Percentiles rank a stretch among this genome's conserved stretches.
Evolutionary conservation across 768 basidiomycete genomes (phyloP).

Genomic region (Tulasnella sp.): DNA sequence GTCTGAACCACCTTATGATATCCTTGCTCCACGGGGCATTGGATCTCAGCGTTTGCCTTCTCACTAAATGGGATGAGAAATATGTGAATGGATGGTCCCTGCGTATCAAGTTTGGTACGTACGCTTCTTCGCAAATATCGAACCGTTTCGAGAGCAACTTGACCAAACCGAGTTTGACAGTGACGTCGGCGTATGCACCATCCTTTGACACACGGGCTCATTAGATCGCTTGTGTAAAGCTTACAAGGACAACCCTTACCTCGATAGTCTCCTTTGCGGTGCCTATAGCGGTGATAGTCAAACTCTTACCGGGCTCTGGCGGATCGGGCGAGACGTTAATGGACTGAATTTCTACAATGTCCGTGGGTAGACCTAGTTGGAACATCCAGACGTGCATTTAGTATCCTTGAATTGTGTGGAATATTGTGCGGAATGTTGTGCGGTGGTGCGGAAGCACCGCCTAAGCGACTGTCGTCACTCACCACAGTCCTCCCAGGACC

Average conservation of each 20-base stretch:
- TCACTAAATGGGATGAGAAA: slow-evolving; percentile 51
- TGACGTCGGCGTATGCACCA: slow-evolving; percentile 87
- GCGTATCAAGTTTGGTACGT: slow-evolving; percentile 46
- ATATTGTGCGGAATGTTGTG: slow-evolving; percentile 6
- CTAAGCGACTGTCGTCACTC: slow-evolving; percentile 41
- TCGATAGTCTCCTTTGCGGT: slow-evolving; percentile 61
- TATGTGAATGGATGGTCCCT: background rate
- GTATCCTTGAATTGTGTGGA: slow-evolving; percentile 36
- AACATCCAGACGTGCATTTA: background rate
- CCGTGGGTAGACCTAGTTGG: slow-evolving; percentile 50
- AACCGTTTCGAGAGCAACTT: slow-evolving; percentile 84
- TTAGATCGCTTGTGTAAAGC: background rate
- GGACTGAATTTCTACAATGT: slow-evolving; percentile 66
- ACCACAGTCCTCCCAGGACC: slow-evolving; percentile 81
- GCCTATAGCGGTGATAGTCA: slow-evolving; percentile 83
- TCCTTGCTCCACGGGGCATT: slow-evolving; percentile 82
- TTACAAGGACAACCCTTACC: slow-evolving; percentile 49
- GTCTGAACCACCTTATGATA: slow-evolving; percentile 76
- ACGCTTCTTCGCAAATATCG: slow-evolving; percentile 95
- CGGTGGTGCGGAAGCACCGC: background rate
- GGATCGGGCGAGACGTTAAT: slow-evolving; percentile 83
- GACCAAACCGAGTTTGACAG: slow-evolving; percentile 91
- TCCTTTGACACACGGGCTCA: slow-evolving; percentile 56
- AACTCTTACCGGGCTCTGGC: slow-evolving; percentile 79
- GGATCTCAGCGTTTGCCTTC: slow-evolving; percentile 71